Evolutionary conservation across 805 yeast species (phyloP), one percentile per base, ranked within the genome.

Genomic region (Alloascoidea hylecoeti): DNA sequence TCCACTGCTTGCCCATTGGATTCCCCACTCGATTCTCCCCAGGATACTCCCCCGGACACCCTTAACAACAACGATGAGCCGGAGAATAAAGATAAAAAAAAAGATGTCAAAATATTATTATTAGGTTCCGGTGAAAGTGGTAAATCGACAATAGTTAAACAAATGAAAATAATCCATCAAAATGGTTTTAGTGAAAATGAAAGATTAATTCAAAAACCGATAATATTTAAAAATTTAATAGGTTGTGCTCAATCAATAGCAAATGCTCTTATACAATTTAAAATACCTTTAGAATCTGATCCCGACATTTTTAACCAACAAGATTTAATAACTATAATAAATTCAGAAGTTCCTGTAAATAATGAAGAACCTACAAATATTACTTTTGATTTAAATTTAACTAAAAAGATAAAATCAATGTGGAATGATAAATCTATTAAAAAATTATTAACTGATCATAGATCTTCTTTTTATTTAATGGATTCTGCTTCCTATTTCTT

Each of bases 71-170:
- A n/a, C n/a, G n/a, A n/a, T n/a, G n/a, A n/a, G n/a, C n/a, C n/a
- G n/a, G n/a, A n/a, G n/a, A n/a, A n/a, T n/a, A n/a, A n/a, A n/a
- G n/a, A n/a, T n/a, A n/a, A n/a, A n/a, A n/a, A n/a, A n/a, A n/a
- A n/a, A n/a, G n/a, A n/a, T n/a, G 71, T 73, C 28, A 82, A 82
- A 51, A 73, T 82, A 36, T 58, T 82, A 19, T 59, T 82, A 27
- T 58, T 82, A 36, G 94, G 94, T 4, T 76, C 88, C 0, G 94
- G 92, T 15, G 81, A 74, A 47, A 63, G 72, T 42, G 81, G 81
- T 2, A 74, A 74, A 46, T 70, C 78, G 3, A 74, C 81, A 16
- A 69, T 74, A 38, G 66, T 74, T 27, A 74, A 72, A 46, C 81
- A 74, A 52, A 74, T 74, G 66, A 74, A 74, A 48, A 74, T 74